Conservation (phyloP, 1,284 basidiomycete genomes). For the Meira nashicola region DNA sequence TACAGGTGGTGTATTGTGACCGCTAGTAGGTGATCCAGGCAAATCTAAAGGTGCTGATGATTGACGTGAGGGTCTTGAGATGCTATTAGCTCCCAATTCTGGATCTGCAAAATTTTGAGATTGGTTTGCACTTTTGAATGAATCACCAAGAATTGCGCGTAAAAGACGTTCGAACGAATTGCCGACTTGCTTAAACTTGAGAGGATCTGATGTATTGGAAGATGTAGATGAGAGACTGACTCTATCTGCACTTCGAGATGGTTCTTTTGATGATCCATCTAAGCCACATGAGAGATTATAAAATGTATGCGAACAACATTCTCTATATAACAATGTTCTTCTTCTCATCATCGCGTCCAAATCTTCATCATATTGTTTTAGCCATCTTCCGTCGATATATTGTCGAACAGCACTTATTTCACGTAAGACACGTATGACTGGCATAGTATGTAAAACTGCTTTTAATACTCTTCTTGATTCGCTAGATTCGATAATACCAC, state of each 20-base stretch:
- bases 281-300: conserved; percentile 9
- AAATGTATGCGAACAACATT: conserved; percentile 10
- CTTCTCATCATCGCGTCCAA: conserved; percentile 5
- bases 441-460: not conserved
- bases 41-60: not conserved
- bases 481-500: conserved; percentile 14
- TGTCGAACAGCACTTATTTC: conserved; percentile 11
- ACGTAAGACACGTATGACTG: conserved; percentile 16
- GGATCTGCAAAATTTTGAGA: no score
- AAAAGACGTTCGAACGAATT: conserved; percentile 15
- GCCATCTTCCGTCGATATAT: not conserved
- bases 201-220: conserved; percentile 10
- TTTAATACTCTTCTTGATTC: conserved; percentile 1
- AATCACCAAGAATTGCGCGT: conserved; percentile 11
- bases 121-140: not conserved
- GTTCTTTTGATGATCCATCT: not conserved
- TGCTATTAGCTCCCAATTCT: no score
- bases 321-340: conserved; percentile 12
- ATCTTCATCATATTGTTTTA: conserved; percentile 11
- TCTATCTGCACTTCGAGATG: not conserved
- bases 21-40: not conserved
- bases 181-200: conserved; percentile 16
- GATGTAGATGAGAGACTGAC: not conserved
- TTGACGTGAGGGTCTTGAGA: not conserved
- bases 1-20: not conserved